Conservation (phyloP, 805 yeast species). For the Candida insectalens region DNA sequence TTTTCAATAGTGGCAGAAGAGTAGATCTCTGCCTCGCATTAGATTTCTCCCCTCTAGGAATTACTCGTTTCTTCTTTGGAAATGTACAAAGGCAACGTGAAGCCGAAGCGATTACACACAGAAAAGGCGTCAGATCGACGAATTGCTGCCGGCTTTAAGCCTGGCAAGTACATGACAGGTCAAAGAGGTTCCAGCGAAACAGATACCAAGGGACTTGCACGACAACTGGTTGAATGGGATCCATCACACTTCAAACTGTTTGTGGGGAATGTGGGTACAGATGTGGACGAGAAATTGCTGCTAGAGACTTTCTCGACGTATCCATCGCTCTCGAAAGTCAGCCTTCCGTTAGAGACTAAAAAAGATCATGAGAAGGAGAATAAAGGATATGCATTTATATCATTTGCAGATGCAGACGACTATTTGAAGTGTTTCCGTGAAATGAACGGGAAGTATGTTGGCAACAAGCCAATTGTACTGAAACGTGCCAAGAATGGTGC, state of each 20-base stretch:
- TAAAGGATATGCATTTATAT: slow-evolving; percentile 70
- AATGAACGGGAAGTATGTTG: slow-evolving; percentile 69
- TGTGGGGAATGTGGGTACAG: slow-evolving; percentile 66
- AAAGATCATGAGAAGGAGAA: slow-evolving; percentile 26
- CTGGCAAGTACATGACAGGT: slow-evolving; percentile 32
- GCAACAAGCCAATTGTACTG: slow-evolving; percentile 61
- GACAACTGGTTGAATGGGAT: slow-evolving; percentile 48
- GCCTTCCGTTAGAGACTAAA: slow-evolving; percentile 44
- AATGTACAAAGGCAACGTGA: slow-evolving; percentile 1
- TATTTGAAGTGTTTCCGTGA: slow-evolving; percentile 64
- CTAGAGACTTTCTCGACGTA: slow-evolving; percentile 44
- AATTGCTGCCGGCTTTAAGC: slow-evolving; percentile 40
- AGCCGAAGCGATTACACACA: slow-evolving; percentile 1
- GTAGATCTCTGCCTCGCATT: too few species aligned
- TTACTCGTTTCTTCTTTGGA: too few species aligned
- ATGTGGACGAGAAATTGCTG: slow-evolving; percentile 51
- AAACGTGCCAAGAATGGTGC: slow-evolving; percentile 49
- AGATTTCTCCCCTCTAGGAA: too few species aligned
- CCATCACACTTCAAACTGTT: slow-evolving; percentile 63
- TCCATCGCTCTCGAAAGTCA: slow-evolving; percentile 44
- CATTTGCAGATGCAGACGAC: slow-evolving; percentile 56
- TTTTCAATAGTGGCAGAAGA: too few species aligned
- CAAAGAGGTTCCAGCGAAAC: slow-evolving; percentile 15
- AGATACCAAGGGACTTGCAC: slow-evolving; percentile 9
- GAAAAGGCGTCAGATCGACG: slow-evolving; percentile 43